Base-by-base conservation (phyloP, 2,329 filamentous ascomycete species). In the Sporothrix pseudoabietina region DNA sequence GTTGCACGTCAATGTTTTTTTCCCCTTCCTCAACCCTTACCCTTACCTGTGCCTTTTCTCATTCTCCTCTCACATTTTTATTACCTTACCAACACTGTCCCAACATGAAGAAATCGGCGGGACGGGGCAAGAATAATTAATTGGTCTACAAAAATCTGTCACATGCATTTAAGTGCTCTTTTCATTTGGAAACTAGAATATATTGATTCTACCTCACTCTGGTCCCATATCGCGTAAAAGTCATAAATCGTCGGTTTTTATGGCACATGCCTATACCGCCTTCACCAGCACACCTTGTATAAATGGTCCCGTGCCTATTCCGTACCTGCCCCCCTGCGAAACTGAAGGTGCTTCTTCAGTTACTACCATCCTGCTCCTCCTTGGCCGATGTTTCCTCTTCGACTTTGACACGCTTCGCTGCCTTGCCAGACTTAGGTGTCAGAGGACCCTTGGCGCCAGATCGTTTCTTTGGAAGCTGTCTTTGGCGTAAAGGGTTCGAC, bases 381-480 rank as follows among this genome's bases (percentile, higher is more conserved):
- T 69, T 16, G 54, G 22, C 32, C 10, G 47, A 32, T 9, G 39
- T 44, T 44, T 66, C 39, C 22, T 41, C 49, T 35, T 72, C 72
- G 30, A 19, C 9, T 63, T 75, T 76, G 30, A 57, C 26, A 14
- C 72, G 72, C 49, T 76, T 76, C 6, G 66, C 22, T 5, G 66
- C 14, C 16, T 52, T 72, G 61, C 39, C 55, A 54, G 73, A 57
- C 52, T 69, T 73, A 30, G 71, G 39, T n/a, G 54, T 30, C 7
- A 52, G 16, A 9, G 70, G 16, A 22, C n/a, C 30, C 3, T 26
- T 54, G 30, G 10, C 32, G 4, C 32, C 39, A 2, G 69, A 35
- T n/a, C 72, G 61, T 61, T 76, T 76, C 8, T 69, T 72, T 8
- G 74, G 65, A 71, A 2, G 26, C 16, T 41, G 63, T 35, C 71